These are phyloP conservation scores for Litsea cubeba DNA, from an alignment of 164 flowering plant genomes.

Conservation along the genomic window DNA sequence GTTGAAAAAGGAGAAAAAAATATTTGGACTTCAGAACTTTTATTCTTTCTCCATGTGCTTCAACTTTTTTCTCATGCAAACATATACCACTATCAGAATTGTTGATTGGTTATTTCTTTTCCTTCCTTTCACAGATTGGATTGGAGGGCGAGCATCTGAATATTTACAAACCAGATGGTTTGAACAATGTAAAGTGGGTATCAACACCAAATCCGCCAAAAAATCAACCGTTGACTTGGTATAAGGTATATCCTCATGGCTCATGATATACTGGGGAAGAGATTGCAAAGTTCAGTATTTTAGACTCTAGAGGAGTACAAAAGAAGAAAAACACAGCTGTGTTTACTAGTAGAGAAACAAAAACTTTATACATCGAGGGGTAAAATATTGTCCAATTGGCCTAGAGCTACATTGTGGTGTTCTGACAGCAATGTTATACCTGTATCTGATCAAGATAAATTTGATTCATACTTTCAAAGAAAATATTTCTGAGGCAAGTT, in stretches of 20 bases:
- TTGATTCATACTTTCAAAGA: not conserved
- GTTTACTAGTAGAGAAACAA: too few species aligned
- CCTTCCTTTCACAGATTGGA: conserved; percentile 56
- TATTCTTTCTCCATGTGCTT: not conserved
- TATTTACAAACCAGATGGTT: conserved; percentile 45
- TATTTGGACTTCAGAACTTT: conserved; percentile 1
- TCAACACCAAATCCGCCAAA: conserved; percentile 61
- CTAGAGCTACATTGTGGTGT: too few species aligned
- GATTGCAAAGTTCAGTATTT: not conserved
- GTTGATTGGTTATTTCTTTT: not conserved
- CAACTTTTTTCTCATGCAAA: not conserved
- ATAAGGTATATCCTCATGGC: conserved; percentile 58
- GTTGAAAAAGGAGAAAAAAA: not conserved
- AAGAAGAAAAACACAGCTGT: too few species aligned
- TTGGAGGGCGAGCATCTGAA: conserved; percentile 73
- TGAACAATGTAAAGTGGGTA: conserved; percentile 53
- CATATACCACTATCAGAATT: not conserved
- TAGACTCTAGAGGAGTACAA: not conserved
- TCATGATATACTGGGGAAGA: not conserved
- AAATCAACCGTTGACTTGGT: conserved; percentile 91
- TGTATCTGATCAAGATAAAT: not conserved
- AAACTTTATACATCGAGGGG: too few species aligned
- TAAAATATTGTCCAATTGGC: too few species aligned
- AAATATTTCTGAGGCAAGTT: not conserved
- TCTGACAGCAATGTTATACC: too few species aligned